Base-by-base conservation (phyloP, 2,329 filamentous ascomycete genomes). In the Aspergillus fischeri region DNA sequence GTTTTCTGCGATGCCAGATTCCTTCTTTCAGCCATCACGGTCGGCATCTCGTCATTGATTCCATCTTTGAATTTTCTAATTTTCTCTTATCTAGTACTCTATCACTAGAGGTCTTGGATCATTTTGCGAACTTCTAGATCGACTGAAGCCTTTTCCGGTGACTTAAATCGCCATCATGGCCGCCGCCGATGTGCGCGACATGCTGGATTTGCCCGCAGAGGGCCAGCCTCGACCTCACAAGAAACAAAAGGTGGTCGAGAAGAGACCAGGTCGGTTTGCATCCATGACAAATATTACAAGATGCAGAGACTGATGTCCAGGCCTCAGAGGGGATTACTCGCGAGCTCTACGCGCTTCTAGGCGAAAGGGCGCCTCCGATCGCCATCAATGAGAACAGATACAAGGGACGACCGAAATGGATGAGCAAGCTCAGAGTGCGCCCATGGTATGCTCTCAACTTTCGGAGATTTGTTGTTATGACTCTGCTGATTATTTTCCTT, bases 181-280 rank as follows among this genome's bases (percentile, higher is more conserved):
- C 60, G 88, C 88, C 61, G 84, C 86, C 73, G 91, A 96, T 81
- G 85, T 95, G 66, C 91, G 90, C 78, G 91, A 96, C 73, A 90
- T 96, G 71, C 86, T 96, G 70, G 91, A 92, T 74, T 81, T 96
- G 71, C 87, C 88, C 64, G 78, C 77, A 51, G 79, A 86, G 65
- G 87, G 86, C 64, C 73, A 77, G 58, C 77, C 78, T 58, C 73
- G 87, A 61, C 85, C 86, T 44, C 77, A 83, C 47, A 95, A 94
- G 78, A 92, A 93, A 72, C 86, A 88, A 67, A 92, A 89, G 72
- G 78, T 84, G 6, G 78, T 82, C 17, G 83, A 82, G 49, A 83
- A 86, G 63, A 75, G 80, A 65, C 79, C 81, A 66, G 80, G 81
- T 83, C 69, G 56, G 79, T 75, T 21, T 10, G 25, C 32, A 32